phyloP scores from a whole-genome alignment of 139 green algal genomes.

The Chlorella sorokiniana region DNA sequence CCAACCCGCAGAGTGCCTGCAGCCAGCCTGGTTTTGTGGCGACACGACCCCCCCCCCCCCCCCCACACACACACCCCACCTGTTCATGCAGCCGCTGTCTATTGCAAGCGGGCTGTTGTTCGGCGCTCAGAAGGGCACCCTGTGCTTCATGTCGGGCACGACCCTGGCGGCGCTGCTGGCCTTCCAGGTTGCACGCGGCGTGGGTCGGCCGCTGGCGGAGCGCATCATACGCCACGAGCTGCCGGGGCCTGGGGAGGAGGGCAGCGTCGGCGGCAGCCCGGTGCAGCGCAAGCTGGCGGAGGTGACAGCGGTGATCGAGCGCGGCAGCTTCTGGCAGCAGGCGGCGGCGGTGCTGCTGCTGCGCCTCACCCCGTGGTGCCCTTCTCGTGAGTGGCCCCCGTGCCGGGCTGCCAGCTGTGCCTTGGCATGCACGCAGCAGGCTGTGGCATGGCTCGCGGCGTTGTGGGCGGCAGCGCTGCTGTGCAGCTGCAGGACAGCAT shows the following conservation, averaged over 20 bases:
- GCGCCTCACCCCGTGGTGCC: slow-evolving; percentile 83
- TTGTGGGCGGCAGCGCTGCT: background rate
- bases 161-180: slow-evolving; percentile 33
- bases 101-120: slow-evolving; percentile 83
- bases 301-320: slow-evolving; percentile 62
- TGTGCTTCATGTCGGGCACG: slow-evolving; percentile 33
- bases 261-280: background rate
- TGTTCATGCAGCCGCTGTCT: slow-evolving; percentile 67
- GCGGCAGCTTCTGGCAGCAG: slow-evolving; percentile 73
- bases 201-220: slow-evolving; percentile 26
- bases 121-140: slow-evolving; percentile 64
- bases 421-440: background rate
- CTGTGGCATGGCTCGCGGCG: background rate
- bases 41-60: background rate
- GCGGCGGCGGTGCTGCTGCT: slow-evolving; percentile 72
- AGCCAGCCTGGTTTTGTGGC: background rate
- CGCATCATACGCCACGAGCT: slow-evolving; percentile 27
- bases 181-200: slow-evolving; percentile 36
- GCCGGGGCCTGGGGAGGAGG: background rate
- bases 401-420: background rate
- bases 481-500: background rate
- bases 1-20: background rate
- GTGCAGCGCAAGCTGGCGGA: slow-evolving; percentile 50
- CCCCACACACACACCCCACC: background rate
- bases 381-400: slow-evolving; percentile 67